A percentile compares a stretch with the other conserved stretches of the same genome.
phyloP scores from a whole-genome alignment of 306 rosid species.

The Betula pendula region DNA sequence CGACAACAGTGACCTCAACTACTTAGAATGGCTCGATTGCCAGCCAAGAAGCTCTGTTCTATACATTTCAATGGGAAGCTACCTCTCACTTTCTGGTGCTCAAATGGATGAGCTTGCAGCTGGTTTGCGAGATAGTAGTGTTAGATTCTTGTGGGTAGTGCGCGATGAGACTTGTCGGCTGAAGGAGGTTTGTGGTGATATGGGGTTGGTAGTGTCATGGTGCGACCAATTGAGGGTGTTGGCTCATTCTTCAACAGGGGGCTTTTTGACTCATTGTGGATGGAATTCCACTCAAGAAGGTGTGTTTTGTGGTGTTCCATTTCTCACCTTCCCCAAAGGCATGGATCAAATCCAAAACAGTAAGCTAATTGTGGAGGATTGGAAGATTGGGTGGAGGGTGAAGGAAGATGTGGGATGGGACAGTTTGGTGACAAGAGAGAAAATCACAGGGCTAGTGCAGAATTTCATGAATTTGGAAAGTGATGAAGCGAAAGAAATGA shows the following conservation, averaged over 20 bases:
- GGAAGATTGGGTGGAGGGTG: slow-evolving; percentile 49
- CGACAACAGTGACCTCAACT: slow-evolving; percentile 1
- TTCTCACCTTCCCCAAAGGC: slow-evolving; percentile 38
- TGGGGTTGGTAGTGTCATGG: slow-evolving; percentile 41
- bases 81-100: slow-evolving; percentile 29
- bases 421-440: slow-evolving; percentile 27
- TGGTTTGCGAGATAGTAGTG: slow-evolving; percentile 35
- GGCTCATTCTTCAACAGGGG: slow-evolving; percentile 41
- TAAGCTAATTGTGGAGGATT: slow-evolving; percentile 49
- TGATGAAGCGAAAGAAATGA: slow-evolving; percentile 12
- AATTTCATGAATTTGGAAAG: slow-evolving; percentile 34
- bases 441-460: slow-evolving; percentile 26
- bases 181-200: slow-evolving; percentile 17
- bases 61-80: slow-evolving; percentile 43
- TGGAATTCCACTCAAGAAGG: slow-evolving; percentile 48
- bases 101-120: slow-evolving; percentile 47
- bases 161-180: slow-evolving; percentile 28
- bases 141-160: slow-evolving; percentile 38
- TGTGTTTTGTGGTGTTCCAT: slow-evolving; percentile 38
- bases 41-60: slow-evolving; percentile 46
- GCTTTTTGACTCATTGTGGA: slow-evolving; percentile 48
- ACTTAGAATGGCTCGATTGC: slow-evolving; percentile 36
- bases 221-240: slow-evolving; percentile 52
- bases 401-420: not conserved
- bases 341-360: slow-evolving; percentile 43